Evolutionary conservation across 2,329 filamentous ascomycete genomes (phyloP), one percentile per base, ranked within the genome.

Genomic region (Ceratocystis cacaofunesta): DNA sequence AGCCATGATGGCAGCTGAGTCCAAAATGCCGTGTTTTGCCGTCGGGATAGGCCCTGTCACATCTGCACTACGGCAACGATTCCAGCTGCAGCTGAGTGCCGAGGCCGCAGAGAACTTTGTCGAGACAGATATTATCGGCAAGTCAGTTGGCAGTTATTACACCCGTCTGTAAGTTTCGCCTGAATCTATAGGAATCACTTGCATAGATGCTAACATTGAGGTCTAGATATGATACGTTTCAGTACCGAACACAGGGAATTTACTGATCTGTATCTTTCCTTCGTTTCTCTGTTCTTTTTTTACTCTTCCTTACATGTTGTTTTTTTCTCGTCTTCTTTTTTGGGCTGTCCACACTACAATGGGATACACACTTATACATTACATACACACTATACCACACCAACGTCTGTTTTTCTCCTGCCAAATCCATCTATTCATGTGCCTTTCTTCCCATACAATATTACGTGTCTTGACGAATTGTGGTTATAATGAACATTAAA

Each of bases 201-300:
- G 22, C 44, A 3, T 15, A 28, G 12, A 63, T 46, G 43, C 69
- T 71, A 61, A 71, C 55, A 67, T 41, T 68, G 25, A 19, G 15
- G 19, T 17, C 2, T 52, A 90, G 87, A 75, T 90, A 91, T 72
- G 88, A 91, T 75, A 90, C 88, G 68, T 92, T 91, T 78, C 89
- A 92, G 78, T 92, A 92, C 76, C 84, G 89, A 72, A 92, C 89
- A 44, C 89, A 92, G 76, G 89, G 89, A 70, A 92, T 92, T 75
- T 92, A 92, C 75, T 92, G 82, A 61, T 30, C 36, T 48, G 1
- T 32, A 32, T 48, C 36, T 5, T 58, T 32, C 10, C 15, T 52
- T 52, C 28, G 8, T 63, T 44, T 61, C 60, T n/a, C 55, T 46
- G 55, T 36, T 52, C 43, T 22, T 60, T 44, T 65, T 30, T 41